Evolutionary conservation across 805 yeast genomes (phyloP), one percentile per base, ranked within the genome.

Genomic region (Ogataea angusta): DNA sequence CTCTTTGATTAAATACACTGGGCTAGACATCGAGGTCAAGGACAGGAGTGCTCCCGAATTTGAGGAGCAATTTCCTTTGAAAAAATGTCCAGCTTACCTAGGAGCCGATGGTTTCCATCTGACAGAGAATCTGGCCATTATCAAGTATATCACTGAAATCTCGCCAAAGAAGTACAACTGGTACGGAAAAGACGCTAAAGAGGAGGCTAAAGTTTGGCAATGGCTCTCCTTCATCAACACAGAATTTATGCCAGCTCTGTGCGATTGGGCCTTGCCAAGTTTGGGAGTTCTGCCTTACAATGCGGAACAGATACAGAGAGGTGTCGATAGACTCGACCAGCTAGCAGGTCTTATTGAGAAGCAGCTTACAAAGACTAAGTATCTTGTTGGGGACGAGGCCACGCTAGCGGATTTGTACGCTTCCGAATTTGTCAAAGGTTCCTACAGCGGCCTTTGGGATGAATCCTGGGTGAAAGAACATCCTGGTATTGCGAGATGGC

Each of bases 171-270:
- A 28, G n/a, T 28, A 28, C 39, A 29, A 36, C 12, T 36, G 32
- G 33, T 36, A 21, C 21, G 39, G 39, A 6, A 36, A 36, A 24
- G 16, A 10, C 6, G n/a, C 28, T 10, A 28, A 19, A 10, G 28
- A 36, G 22, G 33, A 36, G 19, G 39, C 15, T 3, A 19, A 27
- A 21, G 21, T 15, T 8, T 17, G 24, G 33, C 24, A 29, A 26
- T 28, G 39, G 39, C 26, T 36, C 28, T 36, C 39, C 8, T 36
- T 36, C 17, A 10, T 36, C n/a, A 36, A 36, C 29, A 15, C 24
- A 6, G 39, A 36, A 4, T 28, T 28, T 9, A 22, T 36, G 13
- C 5, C 12, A 8, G 39, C 32, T 10, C 15, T 10, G 10, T 14
- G 28, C 12, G 23, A 21, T 12, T 36, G 21, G 19, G 21, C 27